Evolutionary conservation across 2,329 filamentous ascomycete species (phyloP).

Genomic region (Lachnellula hyalina): DNA sequence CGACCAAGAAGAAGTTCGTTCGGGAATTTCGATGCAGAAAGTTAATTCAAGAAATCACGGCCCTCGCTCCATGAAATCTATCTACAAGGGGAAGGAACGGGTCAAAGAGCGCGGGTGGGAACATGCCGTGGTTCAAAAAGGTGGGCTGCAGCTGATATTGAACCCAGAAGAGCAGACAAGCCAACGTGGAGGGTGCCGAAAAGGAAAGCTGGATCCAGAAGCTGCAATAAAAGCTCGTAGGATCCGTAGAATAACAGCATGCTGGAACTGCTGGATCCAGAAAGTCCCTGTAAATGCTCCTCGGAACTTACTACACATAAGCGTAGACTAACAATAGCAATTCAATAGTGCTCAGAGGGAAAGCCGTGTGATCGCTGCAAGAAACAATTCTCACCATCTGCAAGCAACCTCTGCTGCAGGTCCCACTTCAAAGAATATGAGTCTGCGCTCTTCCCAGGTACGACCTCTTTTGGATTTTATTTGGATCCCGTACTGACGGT

Average conservation of each 20-base stretch:
- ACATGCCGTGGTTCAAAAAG: slow-evolving; percentile 10
- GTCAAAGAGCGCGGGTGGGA: slow-evolving; percentile 7
- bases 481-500: slow-evolving; percentile 1
- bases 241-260: slow-evolving; percentile 19
- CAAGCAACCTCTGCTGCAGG: slow-evolving; percentile 15
- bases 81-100: slow-evolving; percentile 10
- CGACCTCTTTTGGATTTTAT: background rate
- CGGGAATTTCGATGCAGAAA: background rate
- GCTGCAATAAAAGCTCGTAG: slow-evolving; percentile 16
- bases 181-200: slow-evolving; percentile 13
- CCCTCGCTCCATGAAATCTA: background rate
- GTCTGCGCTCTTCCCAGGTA: slow-evolving; percentile 20
- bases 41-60: background rate
- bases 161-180: slow-evolving; percentile 2
- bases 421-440: slow-evolving; percentile 22
- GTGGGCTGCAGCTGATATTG: slow-evolving; percentile 6
- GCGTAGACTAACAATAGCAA: background rate
- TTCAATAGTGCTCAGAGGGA: slow-evolving; percentile 17
- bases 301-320: background rate
- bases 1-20: slow-evolving; percentile 3
- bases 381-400: slow-evolving; percentile 10
- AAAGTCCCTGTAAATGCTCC: slow-evolving; percentile 15
- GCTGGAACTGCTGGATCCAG: slow-evolving; percentile 25
- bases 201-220: slow-evolving; percentile 15
- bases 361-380: slow-evolving; percentile 19